Conservation (phyloP, 768 basidiomycete species). For the Pisolithus marmoratus region DNA sequence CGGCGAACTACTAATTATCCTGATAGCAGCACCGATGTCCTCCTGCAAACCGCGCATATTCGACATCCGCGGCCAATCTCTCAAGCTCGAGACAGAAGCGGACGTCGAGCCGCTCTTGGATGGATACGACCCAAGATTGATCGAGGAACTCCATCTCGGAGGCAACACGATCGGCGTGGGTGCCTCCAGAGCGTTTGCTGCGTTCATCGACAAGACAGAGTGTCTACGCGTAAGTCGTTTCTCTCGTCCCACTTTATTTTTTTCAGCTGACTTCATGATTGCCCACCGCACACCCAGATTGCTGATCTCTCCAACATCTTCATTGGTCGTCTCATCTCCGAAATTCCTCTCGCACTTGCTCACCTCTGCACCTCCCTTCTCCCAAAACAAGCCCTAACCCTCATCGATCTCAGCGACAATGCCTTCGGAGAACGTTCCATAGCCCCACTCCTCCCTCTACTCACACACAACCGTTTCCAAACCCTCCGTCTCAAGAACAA, state of each 20-base stretch:
- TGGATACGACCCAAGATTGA: slow-evolving; percentile 13
- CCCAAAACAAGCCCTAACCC: slow-evolving; percentile 72
- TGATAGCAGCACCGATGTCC: slow-evolving; percentile 16
- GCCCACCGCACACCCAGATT: slow-evolving; percentile 55
- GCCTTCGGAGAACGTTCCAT: slow-evolving; percentile 95
- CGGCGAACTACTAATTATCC: too few relatives aligned
- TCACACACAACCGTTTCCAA: slow-evolving; percentile 72
- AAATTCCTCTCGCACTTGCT: slow-evolving; percentile 86
- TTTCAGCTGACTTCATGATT: neutral
- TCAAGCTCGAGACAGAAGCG: slow-evolving; percentile 50
- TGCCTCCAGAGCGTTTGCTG: slow-evolving; percentile 67
- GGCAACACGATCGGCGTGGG: slow-evolving; percentile 87
- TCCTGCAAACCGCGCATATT: slow-evolving; percentile 12
- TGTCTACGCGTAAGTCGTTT: too few relatives aligned
- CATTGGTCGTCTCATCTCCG: slow-evolving; percentile 90
- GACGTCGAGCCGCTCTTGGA: slow-evolving; percentile 52
- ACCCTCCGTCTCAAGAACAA: slow-evolving; percentile 94
- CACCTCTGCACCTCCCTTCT: slow-evolving; percentile 86
- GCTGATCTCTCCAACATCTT: slow-evolving; percentile 98
- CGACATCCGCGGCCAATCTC: slow-evolving; percentile 28
- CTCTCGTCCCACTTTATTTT: too few relatives aligned
- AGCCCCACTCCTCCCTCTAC: slow-evolving; percentile 88
- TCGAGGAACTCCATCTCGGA: slow-evolving; percentile 62
- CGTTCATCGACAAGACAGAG: too few relatives aligned
- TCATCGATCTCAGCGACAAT: slow-evolving; percentile 91